Evolutionary conservation across 2,329 filamentous ascomycete genomes (phyloP).

Genomic region (Volutella citrinella): DNA sequence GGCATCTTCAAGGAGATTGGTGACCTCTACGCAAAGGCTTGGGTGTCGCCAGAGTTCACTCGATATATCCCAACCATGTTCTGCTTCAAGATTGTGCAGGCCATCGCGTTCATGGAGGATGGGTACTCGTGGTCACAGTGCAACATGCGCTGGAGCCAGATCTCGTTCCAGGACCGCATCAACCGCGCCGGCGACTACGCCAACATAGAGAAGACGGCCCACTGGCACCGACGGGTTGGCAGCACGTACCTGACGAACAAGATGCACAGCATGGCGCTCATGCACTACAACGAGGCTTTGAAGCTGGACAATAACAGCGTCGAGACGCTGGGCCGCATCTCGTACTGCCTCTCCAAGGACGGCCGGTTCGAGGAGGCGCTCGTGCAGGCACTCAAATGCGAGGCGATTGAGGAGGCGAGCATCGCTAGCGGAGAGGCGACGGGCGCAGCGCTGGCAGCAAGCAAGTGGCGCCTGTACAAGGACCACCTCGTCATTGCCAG

Average conservation of each 20-base stretch:
- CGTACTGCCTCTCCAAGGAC: slow-evolving; percentile 36
- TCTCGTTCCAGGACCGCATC: slow-evolving; percentile 33
- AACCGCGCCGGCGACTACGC: slow-evolving; percentile 36
- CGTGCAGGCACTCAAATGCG: slow-evolving; percentile 34
- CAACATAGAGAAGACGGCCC: slow-evolving; percentile 30
- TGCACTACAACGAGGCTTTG: slow-evolving; percentile 35
- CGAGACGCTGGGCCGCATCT: slow-evolving; percentile 39
- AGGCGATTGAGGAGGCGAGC: slow-evolving; percentile 30
- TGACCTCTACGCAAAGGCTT: slow-evolving; percentile 35
- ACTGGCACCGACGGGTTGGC: slow-evolving; percentile 38
- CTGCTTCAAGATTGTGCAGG: slow-evolving; percentile 43
- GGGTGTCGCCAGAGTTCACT: slow-evolving; percentile 33
- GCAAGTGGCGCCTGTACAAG: slow-evolving; percentile 39
- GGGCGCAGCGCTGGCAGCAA: slow-evolving; percentile 21
- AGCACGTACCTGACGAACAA: slow-evolving; percentile 38
- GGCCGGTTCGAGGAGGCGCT: slow-evolving; percentile 34
- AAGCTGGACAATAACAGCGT: slow-evolving; percentile 36
- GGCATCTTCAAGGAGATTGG: slow-evolving; percentile 38
- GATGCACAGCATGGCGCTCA: slow-evolving; percentile 32
- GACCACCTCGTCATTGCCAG: slow-evolving; percentile 37
- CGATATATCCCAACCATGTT: slow-evolving; percentile 38
- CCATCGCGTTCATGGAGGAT: slow-evolving; percentile 36
- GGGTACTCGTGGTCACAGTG: slow-evolving; percentile 36
- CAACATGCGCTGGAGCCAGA: slow-evolving; percentile 34
- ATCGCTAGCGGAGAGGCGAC: slow-evolving; percentile 24